Evolutionary conservation across 331 rosid genomes (phyloP), one percentile per base, ranked within the genome.

Genomic region (Arachis monticola): DNA sequence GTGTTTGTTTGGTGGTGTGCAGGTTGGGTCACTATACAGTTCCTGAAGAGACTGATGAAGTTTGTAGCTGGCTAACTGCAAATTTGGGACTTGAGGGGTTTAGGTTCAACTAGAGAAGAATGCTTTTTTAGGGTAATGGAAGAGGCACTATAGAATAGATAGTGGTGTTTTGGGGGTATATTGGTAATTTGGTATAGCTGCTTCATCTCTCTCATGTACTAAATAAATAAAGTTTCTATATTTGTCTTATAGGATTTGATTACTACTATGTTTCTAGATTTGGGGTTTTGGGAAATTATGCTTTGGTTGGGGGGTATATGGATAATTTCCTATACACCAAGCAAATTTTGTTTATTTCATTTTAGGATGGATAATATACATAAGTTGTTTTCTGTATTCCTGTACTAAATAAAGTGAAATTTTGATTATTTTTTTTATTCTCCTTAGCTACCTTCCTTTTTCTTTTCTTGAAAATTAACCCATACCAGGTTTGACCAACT

Each of bases 1-100:
- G 17, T 63, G 48, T 74, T 47, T 38, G 48, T 1, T 64, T 78
- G 12, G 1, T 78, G 11, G 1, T 64, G 30, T 86, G 91, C 87
- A 95, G 99, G 84, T 79, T 92, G 73, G 99, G 99, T 22, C 99
- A 95, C 79, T 85, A 95, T 50, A 95, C 98, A 60, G 78, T 92
- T 73, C 98, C 99, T 53, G 96, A 90, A 79, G 99, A 95, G 85
- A 92, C 90, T 9, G 88, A 89, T 78, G 97, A 86, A 79, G 93
- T 95, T 35, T 90, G 97, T 79, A 78, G 77, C 53, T 95, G 99
- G 99, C 84, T 95, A 69, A 87, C 90, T 60, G 85, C 83, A 75
- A 82, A 73, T 75, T 75, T 90, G 83, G 91, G 87, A 74, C 96
- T 95, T 1, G 90, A 85, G 70, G 97, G 97, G 75, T 84, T 82